Conservation (phyloP, 2,329 filamentous ascomycete species). For the Drechslerella coelobrocha region DNA sequence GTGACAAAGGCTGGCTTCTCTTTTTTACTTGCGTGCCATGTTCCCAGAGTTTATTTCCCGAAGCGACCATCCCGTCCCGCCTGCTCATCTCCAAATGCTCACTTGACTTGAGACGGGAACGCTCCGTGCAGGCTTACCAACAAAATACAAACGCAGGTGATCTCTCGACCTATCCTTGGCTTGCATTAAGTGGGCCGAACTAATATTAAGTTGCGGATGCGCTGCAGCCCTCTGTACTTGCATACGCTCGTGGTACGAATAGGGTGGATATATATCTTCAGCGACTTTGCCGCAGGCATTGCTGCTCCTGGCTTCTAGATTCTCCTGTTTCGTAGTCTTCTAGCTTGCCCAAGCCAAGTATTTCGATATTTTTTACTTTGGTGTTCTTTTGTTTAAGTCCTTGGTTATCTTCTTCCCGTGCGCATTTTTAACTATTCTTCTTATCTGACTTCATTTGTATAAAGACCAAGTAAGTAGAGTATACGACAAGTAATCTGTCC, state of each 20-base stretch:
- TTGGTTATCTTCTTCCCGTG: constrained; percentile 5
- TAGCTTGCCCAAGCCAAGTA: constrained; percentile 29
- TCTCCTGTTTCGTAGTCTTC: constrained; percentile 33
- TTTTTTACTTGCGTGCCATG: no score
- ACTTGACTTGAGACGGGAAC: neutral
- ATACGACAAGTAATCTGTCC: constrained; percentile 4
- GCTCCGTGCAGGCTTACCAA: constrained; percentile 10
- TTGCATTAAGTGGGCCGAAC: constrained; percentile 45
- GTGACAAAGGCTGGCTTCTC: constrained; percentile 34
- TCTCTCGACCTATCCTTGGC: constrained; percentile 24
- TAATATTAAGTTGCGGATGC: constrained; percentile 14
- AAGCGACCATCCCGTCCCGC: constrained; percentile 46
- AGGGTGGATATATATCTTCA: constrained; percentile 46
- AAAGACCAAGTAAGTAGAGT: constrained; percentile 32
- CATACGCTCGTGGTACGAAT: constrained; percentile 11
- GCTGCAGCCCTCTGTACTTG: constrained; percentile 21
- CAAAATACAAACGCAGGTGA: constrained; percentile 40
- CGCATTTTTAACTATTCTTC: constrained; percentile 19
- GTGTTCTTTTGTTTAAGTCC: no score
- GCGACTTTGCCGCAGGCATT: constrained; percentile 24
- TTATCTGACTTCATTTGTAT: constrained; percentile 22
- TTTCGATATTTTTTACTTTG: constrained; percentile 5
- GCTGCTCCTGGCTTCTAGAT: no score
- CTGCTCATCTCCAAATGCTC: neutral
- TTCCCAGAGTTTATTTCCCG: constrained; percentile 52